These are phyloP conservation scores for Hansenula lynferdii DNA, from an alignment of 1,139 yeast species.

Conservation along the genomic window DNA sequence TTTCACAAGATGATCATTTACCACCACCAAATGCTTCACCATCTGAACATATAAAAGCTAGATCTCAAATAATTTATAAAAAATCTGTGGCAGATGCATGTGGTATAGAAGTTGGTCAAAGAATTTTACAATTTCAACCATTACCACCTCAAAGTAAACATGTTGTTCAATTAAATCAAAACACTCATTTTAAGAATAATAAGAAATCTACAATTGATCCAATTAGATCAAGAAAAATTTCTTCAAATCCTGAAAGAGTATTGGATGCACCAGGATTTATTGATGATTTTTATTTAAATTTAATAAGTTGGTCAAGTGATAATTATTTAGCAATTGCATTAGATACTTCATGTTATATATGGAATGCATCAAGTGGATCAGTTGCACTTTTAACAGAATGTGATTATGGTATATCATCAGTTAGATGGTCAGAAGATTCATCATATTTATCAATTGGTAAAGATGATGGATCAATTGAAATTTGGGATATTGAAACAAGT, in stretches of 20 bases:
- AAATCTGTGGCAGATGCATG: conserved; percentile 93
- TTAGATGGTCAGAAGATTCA: conserved; percentile 92
- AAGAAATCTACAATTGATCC: conserved; percentile 28
- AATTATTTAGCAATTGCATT: conserved; percentile 88
- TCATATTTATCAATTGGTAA: conserved; percentile 81
- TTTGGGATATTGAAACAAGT: conserved; percentile 89
- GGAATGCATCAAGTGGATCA: conserved; percentile 87
- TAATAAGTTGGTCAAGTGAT: conserved; percentile 83
- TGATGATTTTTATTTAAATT: conserved; percentile 88
- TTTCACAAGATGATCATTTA: conserved; percentile 22
- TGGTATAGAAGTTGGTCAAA: conserved; percentile 78
- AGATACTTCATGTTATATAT: conserved; percentile 77
- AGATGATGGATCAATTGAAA: conserved; percentile 80
- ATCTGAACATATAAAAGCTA: conserved; percentile 56
- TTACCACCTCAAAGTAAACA: conserved; percentile 68
- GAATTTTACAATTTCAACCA: conserved; percentile 86
- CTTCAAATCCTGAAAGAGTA: conserved; percentile 88
- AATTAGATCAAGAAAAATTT: conserved; percentile 57
- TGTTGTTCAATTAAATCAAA: conserved; percentile 46
- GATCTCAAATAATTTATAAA: conserved; percentile 67
- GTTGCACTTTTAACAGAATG: conserved; percentile 71
- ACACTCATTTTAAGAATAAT: conserved; percentile 18
- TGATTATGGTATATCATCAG: conserved; percentile 58
- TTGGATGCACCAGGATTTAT: conserved; percentile 94
- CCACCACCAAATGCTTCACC: conserved; percentile 46